These are phyloP conservation scores for Neofusicoccum umdonicola DNA, from an alignment of 2,329 filamentous ascomycete species.

Conservation along the genomic window DNA sequence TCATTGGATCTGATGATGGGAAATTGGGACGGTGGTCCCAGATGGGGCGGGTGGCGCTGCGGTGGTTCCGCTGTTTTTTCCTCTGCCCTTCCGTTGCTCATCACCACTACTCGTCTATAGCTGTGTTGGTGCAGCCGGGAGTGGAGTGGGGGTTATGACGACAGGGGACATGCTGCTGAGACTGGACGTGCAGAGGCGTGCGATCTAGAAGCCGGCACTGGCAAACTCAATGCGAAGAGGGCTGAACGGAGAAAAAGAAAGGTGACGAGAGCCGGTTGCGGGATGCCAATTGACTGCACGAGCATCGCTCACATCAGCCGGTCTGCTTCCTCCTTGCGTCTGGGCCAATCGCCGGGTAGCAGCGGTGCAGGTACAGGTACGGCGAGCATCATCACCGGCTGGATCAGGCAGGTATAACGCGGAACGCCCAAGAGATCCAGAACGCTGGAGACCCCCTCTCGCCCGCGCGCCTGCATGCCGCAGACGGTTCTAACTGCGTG, in stretches of 20 bases:
- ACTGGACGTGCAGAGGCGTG: neutral
- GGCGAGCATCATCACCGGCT: neutral
- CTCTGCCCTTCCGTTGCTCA: neutral
- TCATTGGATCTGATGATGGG: neutral
- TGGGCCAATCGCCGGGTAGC: neutral
- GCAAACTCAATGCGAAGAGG: neutral
- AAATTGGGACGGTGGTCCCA: neutral
- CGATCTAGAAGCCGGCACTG: neutral
- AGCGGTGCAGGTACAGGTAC: neutral
- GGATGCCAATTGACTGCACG: neutral
- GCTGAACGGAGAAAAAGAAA: neutral
- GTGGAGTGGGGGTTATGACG: neutral
- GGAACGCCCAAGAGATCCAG: neutral
- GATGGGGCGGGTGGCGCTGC: neutral
- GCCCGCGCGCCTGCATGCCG: neutral
- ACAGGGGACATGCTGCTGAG: neutral
- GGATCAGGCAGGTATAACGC: slow-evolving; percentile 2
- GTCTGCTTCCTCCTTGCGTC: neutral
- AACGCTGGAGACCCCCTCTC: neutral
- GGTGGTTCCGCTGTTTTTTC: neutral
- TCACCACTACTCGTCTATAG: neutral
- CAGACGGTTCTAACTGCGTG: neutral
- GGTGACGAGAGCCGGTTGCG: neutral
- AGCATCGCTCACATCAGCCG: slow-evolving; percentile 1
- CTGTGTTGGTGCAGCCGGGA: neutral